These are phyloP conservation scores for Xylaria sp. DNA, from an alignment of 2,329 filamentous ascomycete species.

Conservation along the genomic window DNA sequence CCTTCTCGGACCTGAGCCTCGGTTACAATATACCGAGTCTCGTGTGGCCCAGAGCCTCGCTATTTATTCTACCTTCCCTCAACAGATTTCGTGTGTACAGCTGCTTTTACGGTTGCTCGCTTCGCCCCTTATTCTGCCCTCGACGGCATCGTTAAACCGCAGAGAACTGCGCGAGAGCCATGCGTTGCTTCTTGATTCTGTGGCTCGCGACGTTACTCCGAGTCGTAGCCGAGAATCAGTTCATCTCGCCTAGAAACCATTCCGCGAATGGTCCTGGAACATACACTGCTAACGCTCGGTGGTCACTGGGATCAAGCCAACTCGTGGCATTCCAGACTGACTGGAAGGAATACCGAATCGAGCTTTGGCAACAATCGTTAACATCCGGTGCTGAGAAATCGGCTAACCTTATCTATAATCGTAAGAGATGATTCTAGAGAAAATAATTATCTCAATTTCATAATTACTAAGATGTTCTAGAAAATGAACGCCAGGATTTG, in stretches of 20 bases:
- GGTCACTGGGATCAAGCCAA: constrained; percentile 27
- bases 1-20: not conserved
- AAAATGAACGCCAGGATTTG: not conserved
- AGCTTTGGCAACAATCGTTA: constrained; percentile 27
- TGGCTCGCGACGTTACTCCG: not conserved
- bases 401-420: constrained; percentile 6
- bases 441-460: not conserved
- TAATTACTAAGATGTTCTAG: not conserved
- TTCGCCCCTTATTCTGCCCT: not conserved
- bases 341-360: constrained; percentile 20
- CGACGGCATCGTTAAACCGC: not conserved
- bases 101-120: not conserved
- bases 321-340: constrained; percentile 9
- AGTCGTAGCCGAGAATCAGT: constrained; percentile 6
- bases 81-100: not conserved
- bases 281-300: not conserved
- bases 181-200: not conserved
- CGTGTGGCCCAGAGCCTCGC: not conserved
- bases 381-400: not conserved
- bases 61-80: not conserved
- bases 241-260: constrained; percentile 21
- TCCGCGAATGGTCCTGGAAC: not conserved
- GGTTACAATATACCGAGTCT: not conserved
- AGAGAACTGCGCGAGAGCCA: not conserved
- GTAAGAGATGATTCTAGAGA: constrained; percentile 4